A percentile compares a stretch with the other conserved stretches of the same genome.
Evolutionary conservation across 1,284 basidiomycete genomes (phyloP).

Genomic region (Melampsora medusae): DNA sequence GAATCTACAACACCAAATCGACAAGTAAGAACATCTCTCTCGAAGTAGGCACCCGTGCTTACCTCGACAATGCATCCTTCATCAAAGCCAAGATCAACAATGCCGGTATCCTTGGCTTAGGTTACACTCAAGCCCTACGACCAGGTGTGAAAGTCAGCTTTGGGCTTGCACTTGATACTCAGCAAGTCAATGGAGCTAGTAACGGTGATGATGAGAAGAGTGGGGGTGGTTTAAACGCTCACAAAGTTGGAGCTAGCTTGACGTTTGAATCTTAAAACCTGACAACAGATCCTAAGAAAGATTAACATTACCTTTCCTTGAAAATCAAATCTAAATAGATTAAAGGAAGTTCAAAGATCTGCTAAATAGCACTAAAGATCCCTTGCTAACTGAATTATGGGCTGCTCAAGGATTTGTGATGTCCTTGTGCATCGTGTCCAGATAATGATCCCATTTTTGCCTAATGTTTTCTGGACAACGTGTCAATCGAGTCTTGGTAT

Average conservation of each 20-base stretch:
- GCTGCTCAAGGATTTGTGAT: no score
- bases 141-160: slow-evolving; percentile 93
- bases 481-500: no score
- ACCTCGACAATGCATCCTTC: slow-evolving; percentile 68
- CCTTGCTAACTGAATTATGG: no score
- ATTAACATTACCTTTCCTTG: no score
- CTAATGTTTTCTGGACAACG: no score
- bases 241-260: slow-evolving; percentile 63
- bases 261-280: slow-evolving; percentile 57
- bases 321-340: no score
- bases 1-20: slow-evolving; percentile 93
- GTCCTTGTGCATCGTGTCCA: no score
- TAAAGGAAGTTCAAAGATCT: no score
- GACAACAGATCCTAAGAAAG: no score
- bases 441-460: no score
- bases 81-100: slow-evolving; percentile 99
- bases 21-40: slow-evolving; percentile 76
- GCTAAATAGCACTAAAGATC: no score
- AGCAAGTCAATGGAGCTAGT: slow-evolving; percentile 67
- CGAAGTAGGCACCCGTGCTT: slow-evolving; percentile 92
- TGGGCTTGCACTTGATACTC: slow-evolving; percentile 86
- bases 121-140: slow-evolving; percentile 85
- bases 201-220: slow-evolving; percentile 41
- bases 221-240: slow-evolving; percentile 57
- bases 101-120: slow-evolving; percentile 80